These are phyloP conservation scores for Psidium guajava DNA, from an alignment of 345 rosid species.

Conservation along the genomic window DNA sequence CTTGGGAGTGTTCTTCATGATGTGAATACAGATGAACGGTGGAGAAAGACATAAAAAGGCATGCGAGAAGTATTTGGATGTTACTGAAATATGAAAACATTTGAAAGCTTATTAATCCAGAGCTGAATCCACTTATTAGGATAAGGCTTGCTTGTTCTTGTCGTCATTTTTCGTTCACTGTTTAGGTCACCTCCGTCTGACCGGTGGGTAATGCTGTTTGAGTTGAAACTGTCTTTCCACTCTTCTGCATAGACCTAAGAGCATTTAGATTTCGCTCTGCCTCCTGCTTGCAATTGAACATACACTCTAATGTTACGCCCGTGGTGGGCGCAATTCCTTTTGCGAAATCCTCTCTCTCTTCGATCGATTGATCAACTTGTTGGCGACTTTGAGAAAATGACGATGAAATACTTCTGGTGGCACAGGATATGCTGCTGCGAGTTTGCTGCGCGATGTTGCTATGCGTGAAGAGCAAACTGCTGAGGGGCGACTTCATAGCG, in stretches of 20 bases:
- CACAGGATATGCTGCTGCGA: conserved; percentile 61
- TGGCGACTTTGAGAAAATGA: neutral
- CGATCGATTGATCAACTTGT: neutral
- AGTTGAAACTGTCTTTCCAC: neutral
- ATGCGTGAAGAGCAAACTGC: conserved; percentile 37
- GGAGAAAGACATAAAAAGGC: neutral
- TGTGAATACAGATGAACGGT: neutral
- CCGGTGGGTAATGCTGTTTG: neutral
- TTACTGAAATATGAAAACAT: neutral
- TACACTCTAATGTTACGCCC: neutral
- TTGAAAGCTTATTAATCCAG: neutral
- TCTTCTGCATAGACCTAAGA: neutral
- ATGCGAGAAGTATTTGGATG: neutral
- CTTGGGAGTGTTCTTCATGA: neutral
- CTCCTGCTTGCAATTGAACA: neutral
- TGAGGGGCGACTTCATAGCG: conserved; percentile 50
- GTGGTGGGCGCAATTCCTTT: neutral
- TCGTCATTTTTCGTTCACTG: neutral
- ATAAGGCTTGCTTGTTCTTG: neutral
- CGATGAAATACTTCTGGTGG: neutral
- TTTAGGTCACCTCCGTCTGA: neutral
- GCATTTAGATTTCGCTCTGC: neutral
- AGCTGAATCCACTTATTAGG: neutral
- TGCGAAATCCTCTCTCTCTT: neutral
- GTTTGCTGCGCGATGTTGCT: conserved; percentile 65